Evolutionary conservation across 495 filamentous ascomycete genomes (phyloP).

Genomic region (Daldinia concentrica): DNA sequence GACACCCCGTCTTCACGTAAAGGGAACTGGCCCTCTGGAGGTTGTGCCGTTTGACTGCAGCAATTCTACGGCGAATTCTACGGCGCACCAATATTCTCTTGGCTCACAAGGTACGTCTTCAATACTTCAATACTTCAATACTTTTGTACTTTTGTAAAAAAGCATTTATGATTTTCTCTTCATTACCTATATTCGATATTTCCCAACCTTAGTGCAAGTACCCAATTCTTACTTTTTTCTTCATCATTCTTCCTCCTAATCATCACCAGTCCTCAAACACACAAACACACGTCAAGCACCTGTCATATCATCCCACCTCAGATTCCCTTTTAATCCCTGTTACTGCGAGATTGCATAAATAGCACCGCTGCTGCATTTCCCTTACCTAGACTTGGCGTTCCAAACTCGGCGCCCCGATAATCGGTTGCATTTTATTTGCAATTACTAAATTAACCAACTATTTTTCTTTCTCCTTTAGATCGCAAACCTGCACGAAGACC

Average conservation of each 20-base stretch:
- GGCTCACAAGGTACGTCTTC: constrained; percentile 24
- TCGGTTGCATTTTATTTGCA: constrained; percentile 25
- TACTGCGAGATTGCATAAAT: constrained; percentile 22
- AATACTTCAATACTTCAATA: background rate
- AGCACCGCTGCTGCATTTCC: constrained; percentile 10
- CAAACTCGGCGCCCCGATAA: constrained; percentile 32
- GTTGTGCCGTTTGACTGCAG: constrained; percentile 35
- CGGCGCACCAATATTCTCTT: constrained; percentile 24
- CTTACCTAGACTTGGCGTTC: background rate
- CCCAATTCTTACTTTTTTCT: background rate
- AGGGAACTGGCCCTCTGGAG: constrained; percentile 40
- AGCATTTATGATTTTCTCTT: background rate
- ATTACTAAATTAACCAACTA: constrained; percentile 27
- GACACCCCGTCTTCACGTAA: constrained; percentile 47
- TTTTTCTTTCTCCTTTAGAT: constrained; percentile 25
- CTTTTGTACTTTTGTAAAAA: background rate
- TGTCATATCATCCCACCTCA: constrained; percentile 21
- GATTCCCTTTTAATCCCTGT: constrained; percentile 14
- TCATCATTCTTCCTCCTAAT: background rate
- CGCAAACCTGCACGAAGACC: constrained; percentile 46
- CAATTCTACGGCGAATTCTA: constrained; percentile 29
- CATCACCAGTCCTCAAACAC: constrained; percentile 4
- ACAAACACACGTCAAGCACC: constrained; percentile 6
- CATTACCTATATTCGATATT: background rate
- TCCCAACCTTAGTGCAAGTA: background rate